Evolutionary conservation across 768 basidiomycete genomes (phyloP), one percentile per base, ranked within the genome.

Genomic region (Mrakia hoshinonis): DNA sequence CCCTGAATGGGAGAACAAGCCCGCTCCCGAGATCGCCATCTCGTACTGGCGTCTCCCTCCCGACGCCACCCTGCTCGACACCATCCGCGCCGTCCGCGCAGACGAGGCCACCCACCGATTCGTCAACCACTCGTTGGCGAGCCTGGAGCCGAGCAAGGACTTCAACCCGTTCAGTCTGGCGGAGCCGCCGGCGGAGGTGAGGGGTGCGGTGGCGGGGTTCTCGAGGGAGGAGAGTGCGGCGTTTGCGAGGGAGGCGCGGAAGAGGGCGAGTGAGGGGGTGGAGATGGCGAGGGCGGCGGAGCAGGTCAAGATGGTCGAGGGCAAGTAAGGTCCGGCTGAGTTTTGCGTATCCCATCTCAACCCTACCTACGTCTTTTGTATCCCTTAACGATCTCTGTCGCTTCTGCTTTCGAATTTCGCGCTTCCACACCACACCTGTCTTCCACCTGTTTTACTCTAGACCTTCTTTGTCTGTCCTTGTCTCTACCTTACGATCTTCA

Each of bases 81-180:
- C 95, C 60, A 84, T 97, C 62, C 91, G 91, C 76, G 92, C 92
- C 43, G 90, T 97, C 43, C 85, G 94, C 75, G 91, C 90, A 20
- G 94, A 97, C 79, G 94, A 97, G 78, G 85, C 89, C 0, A 92
- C 90, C 0, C 94, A 98, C 77, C 84, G 92, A 67, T 73, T 36
- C 70, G 48, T 95, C 74, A 98, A 98, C 80, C 95, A 98, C 81
- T 91, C 89, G 70, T 82, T 98, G 46, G 95, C 93, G 4, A 93
- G 92, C 80, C 83, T 99, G 63, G 81, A 73, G 26, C 54, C 48
- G 2, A 52, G 83, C 43, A 85, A 84, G 46, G 95, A 97, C 79
- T 86, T 91, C 75, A 96, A 94, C 77, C 92, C 91, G 0, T 92
- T 93, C 75, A 90, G 47, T 5, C 26, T 68, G 38, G 67, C 52